Percentiles rank a stretch among this genome's conserved stretches.
Conservation (phyloP, 140 eudicot species). For the Ambrosia hybrid region DNA sequence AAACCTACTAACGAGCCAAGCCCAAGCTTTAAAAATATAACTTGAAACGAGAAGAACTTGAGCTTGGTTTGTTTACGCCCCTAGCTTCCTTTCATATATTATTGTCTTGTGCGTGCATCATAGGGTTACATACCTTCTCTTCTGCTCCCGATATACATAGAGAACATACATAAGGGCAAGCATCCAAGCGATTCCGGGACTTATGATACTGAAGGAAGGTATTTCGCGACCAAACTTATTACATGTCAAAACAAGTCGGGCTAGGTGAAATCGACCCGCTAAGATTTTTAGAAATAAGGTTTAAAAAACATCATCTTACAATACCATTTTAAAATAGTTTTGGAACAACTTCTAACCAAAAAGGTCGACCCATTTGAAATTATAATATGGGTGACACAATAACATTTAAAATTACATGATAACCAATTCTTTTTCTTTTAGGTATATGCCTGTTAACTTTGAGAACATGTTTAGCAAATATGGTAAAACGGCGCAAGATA, state of each 20-base stretch:
- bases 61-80: too few relatives aligned
- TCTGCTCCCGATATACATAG: slow-evolving; percentile 51
- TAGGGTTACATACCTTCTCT: slow-evolving; percentile 54
- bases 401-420: not conserved
- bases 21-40: too few relatives aligned
- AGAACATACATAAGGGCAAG: slow-evolving; percentile 65
- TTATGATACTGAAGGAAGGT: slow-evolving; percentile 81
- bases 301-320: not conserved
- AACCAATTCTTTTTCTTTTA: slow-evolving; percentile 1
- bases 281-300: too few relatives aligned
- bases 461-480: slow-evolving; percentile 69
- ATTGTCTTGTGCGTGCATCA: slow-evolving; percentile 13
- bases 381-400: not conserved
- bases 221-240: not conserved
- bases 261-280: not conserved
- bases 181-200: slow-evolving; percentile 67
- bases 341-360: not conserved
- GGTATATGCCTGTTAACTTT: slow-evolving; percentile 51
- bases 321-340: not conserved
- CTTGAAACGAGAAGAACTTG: too few relatives aligned
- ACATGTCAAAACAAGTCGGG: not conserved
- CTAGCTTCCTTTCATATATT: too few relatives aligned
- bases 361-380: not conserved
- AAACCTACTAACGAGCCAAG: too few relatives aligned
- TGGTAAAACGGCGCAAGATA: slow-evolving; percentile 48